Base-by-base conservation (phyloP, 2,329 filamentous ascomycete genomes). In the Mycosphaerella sp. region DNA sequence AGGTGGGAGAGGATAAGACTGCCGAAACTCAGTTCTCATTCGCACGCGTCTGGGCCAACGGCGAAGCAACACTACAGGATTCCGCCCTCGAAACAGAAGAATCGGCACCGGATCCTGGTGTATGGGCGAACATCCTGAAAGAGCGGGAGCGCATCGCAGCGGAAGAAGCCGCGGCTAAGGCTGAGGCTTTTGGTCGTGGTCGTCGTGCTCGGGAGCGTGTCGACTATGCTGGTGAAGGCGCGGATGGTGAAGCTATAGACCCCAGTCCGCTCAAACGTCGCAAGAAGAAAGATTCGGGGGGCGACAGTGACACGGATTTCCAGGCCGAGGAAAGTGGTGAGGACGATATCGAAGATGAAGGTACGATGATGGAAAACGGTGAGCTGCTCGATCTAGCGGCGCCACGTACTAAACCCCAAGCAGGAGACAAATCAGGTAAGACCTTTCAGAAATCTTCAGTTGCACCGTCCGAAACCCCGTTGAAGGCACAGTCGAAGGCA, bases 61-160 rank as follows among this genome's bases (percentile, higher is more conserved):
- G 95, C 36, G 79, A 84, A 46, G 84, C 86, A 14, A 78, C 81
- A 23, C 68, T 87, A 21, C 76, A 81, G 43, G 76, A 78, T 23
- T 73, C 61, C 32, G 60, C 58, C n/a, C 41, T 63, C 17, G 63
- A 64, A 40, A 74, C 78, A 2, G 75, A 80, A 26, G 78, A 80
- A 6, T 58, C 62, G 7, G 74, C 77, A 0, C 76, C 84, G 8
- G 84, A 84, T 64, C 78, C 81, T 11, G 84, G 82, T 36, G 82
- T 95, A 0, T 98, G 95, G 95, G 90, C 95, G 51, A 85, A 85
- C 63, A 96, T 98, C 56, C 76, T 98, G 36, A 83, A 84, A 50
- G 82, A 95, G 67, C 84, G 93, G 59, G 89, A 95, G 69, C 83
- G 81, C 41, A 83, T 86, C 51, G 91, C 90, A 2, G 79, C 81